These are phyloP conservation scores for Fusarium multiceps DNA, from an alignment of 2,329 filamentous ascomycete genomes.

Conservation along the genomic window DNA sequence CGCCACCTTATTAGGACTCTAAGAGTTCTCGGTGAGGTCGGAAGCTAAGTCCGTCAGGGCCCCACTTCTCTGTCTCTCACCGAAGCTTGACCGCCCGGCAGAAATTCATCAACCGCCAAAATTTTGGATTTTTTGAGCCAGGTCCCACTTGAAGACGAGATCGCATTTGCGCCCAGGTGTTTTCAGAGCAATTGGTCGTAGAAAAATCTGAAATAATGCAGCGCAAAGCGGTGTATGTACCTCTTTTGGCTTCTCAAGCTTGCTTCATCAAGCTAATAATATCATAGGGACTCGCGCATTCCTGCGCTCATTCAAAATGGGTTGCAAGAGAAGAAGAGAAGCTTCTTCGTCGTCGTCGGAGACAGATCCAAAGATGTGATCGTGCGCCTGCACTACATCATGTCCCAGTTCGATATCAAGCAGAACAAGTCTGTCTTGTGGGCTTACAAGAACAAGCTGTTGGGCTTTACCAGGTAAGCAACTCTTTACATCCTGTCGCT, in stretches of 20 bases:
- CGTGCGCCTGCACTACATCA: slow-evolving; percentile 91
- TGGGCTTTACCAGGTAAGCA: slow-evolving; percentile 83
- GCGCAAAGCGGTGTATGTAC: slow-evolving; percentile 66
- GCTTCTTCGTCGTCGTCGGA: slow-evolving; percentile 97
- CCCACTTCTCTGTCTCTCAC: slow-evolving; percentile 31
- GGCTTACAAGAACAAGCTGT: slow-evolving; percentile 98
- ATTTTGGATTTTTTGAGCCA: slow-evolving; percentile 52
- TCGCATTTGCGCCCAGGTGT: slow-evolving; percentile 47
- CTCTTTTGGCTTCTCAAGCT: rapidly evolving
- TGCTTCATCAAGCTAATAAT: slow-evolving; percentile 10
- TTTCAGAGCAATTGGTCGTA: slow-evolving; percentile 45
- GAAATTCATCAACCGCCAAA: slow-evolving; percentile 52
- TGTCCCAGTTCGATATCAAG: slow-evolving; percentile 89
- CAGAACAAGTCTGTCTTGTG: slow-evolving; percentile 92
- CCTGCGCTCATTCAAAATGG: slow-evolving; percentile 92
- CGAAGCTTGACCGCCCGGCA: slow-evolving; percentile 53
- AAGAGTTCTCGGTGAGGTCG: slow-evolving; percentile 9
- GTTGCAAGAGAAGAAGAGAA: slow-evolving; percentile 94
- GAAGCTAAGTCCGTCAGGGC: neutral
- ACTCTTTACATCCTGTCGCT: slow-evolving; percentile 3
- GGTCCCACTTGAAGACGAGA: slow-evolving; percentile 42
- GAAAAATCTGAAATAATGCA: slow-evolving; percentile 59
- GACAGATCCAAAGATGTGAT: slow-evolving; percentile 95
- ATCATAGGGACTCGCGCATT: slow-evolving; percentile 83
- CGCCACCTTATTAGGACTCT: neutral